Evolutionary conservation across 768 basidiomycete species (phyloP), one percentile per base, ranked within the genome.

Genomic region (Boletales sp.): DNA sequence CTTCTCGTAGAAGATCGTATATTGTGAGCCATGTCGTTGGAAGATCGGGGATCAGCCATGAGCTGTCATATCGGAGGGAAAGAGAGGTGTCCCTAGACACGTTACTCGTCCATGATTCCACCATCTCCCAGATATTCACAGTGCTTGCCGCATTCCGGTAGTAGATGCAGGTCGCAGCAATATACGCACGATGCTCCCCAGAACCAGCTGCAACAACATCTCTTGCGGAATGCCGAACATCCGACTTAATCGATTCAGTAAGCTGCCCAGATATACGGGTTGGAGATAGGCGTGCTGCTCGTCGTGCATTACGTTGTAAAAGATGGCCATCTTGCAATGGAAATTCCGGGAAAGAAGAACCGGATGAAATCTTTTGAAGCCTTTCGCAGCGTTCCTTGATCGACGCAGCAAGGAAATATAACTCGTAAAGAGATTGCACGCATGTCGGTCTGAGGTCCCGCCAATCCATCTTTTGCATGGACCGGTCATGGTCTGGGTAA

Each of bases 381-480:
- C 30, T 52, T 44, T 56, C 38, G 15, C 53, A 45, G 41, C 66
- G 62, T 2, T 58, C 44, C 11, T 69, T 48, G 37, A 75, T 69
- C 6, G 57, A 58, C 17, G 55, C 51, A 8, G 60, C 56, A 2
- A 51, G 43, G 10, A 50, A 10, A 27, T 55, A 55, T 31, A 73
- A 61, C 2, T 45, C 58, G 32, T 59, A 21, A 21, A 21, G 46
- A 43, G 62, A 59, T 40, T 74, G 75, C 1, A 69, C 59, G 30
- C 53, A 39, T 2, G 57, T 7, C 6, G 54, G 43, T 46, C 21
- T 21, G 21, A 60, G 45, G 17, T 42, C 19, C 5, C 18, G 24
- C 76, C 75, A 64, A 3, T 57, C 21, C 0, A 76, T 67, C 2
- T 55, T 58, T 50, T 78, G 71, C 73, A 77, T 76, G 1, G 71